Percentiles rank a stretch among this genome's conserved stretches.
These are phyloP conservation scores for Prunus fruticosa DNA, from an alignment of 306 rosid species.

Conservation along the genomic window DNA sequence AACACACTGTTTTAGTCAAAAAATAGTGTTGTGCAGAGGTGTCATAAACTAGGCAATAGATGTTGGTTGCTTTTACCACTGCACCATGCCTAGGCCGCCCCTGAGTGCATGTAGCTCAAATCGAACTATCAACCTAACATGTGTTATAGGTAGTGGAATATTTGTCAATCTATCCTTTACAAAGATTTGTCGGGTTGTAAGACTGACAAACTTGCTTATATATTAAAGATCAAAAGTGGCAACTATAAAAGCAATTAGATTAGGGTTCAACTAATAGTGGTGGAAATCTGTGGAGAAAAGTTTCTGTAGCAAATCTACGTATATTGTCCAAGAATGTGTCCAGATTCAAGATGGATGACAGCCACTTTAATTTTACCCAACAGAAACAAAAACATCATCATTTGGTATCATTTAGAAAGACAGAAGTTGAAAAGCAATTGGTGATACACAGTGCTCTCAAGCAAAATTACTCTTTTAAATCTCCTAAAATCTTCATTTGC, in stretches of 20 bases:
- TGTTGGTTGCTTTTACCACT: no score
- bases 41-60: no score
- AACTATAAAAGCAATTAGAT: not conserved
- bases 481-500: no score
- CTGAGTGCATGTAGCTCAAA: no score
- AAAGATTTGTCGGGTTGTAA: not conserved
- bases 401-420: not conserved
- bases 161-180: not conserved
- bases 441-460: not conserved
- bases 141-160: not conserved
- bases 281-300: not conserved
- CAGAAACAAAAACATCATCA: not conserved
- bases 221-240: not conserved
- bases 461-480: not conserved
- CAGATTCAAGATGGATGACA: not conserved
- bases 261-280: not conserved
- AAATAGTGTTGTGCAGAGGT: no score
- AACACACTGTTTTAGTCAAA: no score
- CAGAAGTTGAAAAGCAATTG: not conserved
- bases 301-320: no score
- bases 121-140: not conserved
- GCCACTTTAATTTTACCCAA: not conserved
- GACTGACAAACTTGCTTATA: no score
- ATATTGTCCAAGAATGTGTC: slow-evolving; percentile 2
- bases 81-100: no score